Evolutionary conservation across 2,329 filamentous ascomycete genomes (phyloP).

Genomic region (Berkeleyomyces basicola): DNA sequence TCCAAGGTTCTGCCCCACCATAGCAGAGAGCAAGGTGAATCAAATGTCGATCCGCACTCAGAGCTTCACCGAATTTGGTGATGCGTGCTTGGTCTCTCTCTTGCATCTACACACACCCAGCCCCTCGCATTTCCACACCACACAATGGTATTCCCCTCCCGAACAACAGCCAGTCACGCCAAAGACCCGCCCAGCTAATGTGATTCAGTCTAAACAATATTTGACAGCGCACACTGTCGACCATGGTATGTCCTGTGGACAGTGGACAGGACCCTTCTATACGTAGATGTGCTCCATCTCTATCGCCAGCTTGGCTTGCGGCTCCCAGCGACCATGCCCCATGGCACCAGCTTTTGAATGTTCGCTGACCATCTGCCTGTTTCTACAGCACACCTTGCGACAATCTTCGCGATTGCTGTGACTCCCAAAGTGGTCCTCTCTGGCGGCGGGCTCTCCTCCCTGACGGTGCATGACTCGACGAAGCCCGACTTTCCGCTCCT

Average conservation of each 20-base stretch:
- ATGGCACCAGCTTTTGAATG: not conserved
- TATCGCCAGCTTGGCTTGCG: not conserved
- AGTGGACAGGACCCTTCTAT: too few species aligned
- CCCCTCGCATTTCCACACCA: not conserved
- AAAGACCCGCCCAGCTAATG: not conserved
- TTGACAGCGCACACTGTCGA: constrained; percentile 83
- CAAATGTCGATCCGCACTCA: not conserved
- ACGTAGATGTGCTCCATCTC: not conserved
- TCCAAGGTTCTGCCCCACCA: constrained; percentile 1
- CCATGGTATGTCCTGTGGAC: constrained; percentile 41
- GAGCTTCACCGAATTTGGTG: not conserved
- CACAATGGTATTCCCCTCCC: not conserved
- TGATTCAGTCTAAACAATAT: constrained; percentile 83
- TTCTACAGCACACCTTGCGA: constrained; percentile 54
- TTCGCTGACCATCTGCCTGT: constrained; percentile 14
- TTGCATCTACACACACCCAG: not conserved
- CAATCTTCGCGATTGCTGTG: constrained; percentile 70
- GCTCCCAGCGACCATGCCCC: not conserved
- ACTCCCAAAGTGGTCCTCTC: constrained; percentile 62
- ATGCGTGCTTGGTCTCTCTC: not conserved
- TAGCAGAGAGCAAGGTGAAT: not conserved
- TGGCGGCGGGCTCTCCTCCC: constrained; percentile 65
- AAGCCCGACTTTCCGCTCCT: constrained; percentile 56
- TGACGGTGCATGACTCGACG: constrained; percentile 64
- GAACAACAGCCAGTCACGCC: not conserved